phyloP scores from a whole-genome alignment of 345 rosid species.

The Murraya koenigii region DNA sequence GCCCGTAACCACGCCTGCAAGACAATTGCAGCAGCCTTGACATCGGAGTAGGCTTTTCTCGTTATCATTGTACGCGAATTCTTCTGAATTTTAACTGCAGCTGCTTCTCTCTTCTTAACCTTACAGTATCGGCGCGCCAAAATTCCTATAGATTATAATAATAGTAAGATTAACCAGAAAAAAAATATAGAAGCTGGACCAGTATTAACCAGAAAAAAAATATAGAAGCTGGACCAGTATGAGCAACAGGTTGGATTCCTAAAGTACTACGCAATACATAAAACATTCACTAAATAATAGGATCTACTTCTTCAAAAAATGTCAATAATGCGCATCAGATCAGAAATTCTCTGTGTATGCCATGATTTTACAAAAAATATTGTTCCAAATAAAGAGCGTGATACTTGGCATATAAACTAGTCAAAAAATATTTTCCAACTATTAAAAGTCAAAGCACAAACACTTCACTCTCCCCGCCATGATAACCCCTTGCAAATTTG shows the following conservation, averaged over 20 bases:
- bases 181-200: neutral
- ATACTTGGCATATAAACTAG: neutral
- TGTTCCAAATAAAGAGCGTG: neutral
- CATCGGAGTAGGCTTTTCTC: slow-evolving; percentile 35
- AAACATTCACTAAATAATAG: neutral
- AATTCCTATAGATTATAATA: slow-evolving; percentile 41
- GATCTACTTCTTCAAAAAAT: slow-evolving; percentile 6
- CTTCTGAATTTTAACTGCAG: slow-evolving; percentile 75
- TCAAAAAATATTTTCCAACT: neutral
- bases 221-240: neutral
- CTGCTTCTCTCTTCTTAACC: slow-evolving; percentile 45
- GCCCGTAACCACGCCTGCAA: slow-evolving; percentile 66
- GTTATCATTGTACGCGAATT: slow-evolving; percentile 59
- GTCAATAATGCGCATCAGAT: neutral
- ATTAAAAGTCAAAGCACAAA: neutral
- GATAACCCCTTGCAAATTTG: neutral
- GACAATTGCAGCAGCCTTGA: slow-evolving; percentile 51
- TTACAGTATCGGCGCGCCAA: slow-evolving; percentile 38
- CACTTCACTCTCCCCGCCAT: neutral
- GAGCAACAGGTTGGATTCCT: slow-evolving; percentile 1
- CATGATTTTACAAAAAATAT: neutral
- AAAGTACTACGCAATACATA: neutral
- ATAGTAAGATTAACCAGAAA: neutral
- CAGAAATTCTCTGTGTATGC: neutral
- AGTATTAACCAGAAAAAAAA: neutral